Evolutionary conservation across 495 filamentous ascomycete species (phyloP).

Genomic region (Recurvomyces mirabilis): DNA sequence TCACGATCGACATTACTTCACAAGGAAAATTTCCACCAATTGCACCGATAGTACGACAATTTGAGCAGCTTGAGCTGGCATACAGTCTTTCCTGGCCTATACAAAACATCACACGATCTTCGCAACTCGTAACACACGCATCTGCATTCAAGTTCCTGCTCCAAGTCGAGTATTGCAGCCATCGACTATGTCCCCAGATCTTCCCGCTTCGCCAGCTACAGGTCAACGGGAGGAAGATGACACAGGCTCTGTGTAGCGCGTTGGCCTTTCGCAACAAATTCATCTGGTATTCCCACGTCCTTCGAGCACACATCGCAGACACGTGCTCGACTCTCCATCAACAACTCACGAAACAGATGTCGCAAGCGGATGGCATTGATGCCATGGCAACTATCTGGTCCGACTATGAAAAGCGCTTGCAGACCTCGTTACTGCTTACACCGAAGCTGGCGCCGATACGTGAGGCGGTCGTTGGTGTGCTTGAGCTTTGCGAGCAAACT

Average conservation of each 20-base stretch:
- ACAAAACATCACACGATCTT: conserved; percentile 63
- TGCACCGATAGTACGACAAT: conserved; percentile 9
- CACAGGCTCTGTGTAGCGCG: conserved; percentile 24
- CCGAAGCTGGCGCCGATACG: conserved; percentile 27
- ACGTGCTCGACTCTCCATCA: conserved; percentile 49
- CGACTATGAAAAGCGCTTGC: conserved; percentile 46
- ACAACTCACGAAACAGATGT: conserved; percentile 44
- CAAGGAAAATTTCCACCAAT: background rate
- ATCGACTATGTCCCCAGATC: conserved; percentile 49
- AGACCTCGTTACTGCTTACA: conserved; percentile 57
- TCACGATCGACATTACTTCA: conserved; percentile 35
- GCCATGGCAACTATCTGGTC: conserved; percentile 64
- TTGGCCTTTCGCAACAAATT: conserved; percentile 60
- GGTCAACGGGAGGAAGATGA: conserved; percentile 16
- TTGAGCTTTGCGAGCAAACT: conserved; percentile 40
- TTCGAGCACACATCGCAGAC: conserved; percentile 65
- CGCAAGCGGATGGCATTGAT: conserved; percentile 61
- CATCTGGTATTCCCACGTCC: conserved; percentile 63
- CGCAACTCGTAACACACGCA: conserved; percentile 53
- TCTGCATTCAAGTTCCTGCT: conserved; percentile 61
- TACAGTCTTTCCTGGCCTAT: conserved; percentile 63
- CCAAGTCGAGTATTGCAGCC: conserved; percentile 62
- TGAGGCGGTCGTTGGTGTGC: conserved; percentile 25
- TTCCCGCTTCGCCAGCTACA: conserved; percentile 11
- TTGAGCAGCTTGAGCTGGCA: conserved; percentile 8